Conservation (phyloP, 768 basidiomycete genomes). For the Mycena venus region DNA sequence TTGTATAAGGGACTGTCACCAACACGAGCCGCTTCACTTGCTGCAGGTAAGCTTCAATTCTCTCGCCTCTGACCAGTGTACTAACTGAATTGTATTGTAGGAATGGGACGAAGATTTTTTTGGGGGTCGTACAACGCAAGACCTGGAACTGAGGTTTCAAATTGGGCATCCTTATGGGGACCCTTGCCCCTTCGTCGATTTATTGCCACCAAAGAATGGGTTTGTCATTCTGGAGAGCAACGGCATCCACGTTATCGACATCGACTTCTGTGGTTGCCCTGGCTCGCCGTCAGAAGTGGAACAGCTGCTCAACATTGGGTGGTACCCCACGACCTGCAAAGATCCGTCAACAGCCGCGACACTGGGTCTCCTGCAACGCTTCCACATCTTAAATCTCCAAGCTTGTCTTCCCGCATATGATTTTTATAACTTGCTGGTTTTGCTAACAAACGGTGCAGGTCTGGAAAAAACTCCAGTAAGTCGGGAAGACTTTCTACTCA, state of each 20-base stretch:
- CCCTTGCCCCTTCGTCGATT: slow-evolving; percentile 14
- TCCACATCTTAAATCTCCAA: slow-evolving; percentile 37
- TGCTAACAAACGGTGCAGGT: background rate
- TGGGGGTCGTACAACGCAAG: background rate
- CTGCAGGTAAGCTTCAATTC: slow-evolving; percentile 29
- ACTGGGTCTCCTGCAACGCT: slow-evolving; percentile 30
- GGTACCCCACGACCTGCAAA: no score
- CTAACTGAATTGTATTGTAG: slow-evolving; percentile 7
- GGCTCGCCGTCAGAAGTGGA: background rate
- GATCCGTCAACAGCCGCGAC: slow-evolving; percentile 37
- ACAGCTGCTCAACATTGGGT: slow-evolving; percentile 31
- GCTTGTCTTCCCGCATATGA: slow-evolving; percentile 32
- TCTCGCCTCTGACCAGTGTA: no score
- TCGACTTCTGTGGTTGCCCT: slow-evolving; percentile 36
- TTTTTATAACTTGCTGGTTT: slow-evolving; percentile 34
- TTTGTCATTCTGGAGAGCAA: slow-evolving; percentile 39
- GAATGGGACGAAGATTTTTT: slow-evolving; percentile 35
- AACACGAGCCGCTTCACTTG: slow-evolving; percentile 29
- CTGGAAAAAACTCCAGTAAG: background rate
- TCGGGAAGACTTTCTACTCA: background rate
- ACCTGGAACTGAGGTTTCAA: slow-evolving; percentile 24
- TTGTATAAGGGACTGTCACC: slow-evolving; percentile 31
- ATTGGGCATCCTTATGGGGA: slow-evolving; percentile 34
- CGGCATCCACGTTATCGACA: slow-evolving; percentile 33
- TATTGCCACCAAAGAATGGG: background rate